phyloP scores from a whole-genome alignment of 148 eudicot species.

The Vaccinium darrowii region DNA sequence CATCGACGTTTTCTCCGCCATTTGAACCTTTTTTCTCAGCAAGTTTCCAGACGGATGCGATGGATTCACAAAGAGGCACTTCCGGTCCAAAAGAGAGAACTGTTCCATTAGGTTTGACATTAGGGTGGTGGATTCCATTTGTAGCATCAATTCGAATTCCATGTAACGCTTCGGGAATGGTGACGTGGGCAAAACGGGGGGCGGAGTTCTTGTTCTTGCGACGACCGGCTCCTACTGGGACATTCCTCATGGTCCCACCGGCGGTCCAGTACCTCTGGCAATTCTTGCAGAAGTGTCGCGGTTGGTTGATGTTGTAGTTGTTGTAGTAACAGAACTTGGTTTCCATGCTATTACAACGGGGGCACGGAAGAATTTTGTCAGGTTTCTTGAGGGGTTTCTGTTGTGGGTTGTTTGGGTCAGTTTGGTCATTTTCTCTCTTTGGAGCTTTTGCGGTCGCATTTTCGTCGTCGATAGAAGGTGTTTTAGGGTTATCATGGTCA shows the following conservation, averaged over 20 bases:
- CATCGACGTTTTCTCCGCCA: slow-evolving; percentile 41
- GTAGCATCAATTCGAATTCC: slow-evolving; percentile 41
- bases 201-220: slow-evolving; percentile 82
- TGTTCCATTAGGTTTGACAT: slow-evolving; percentile 44
- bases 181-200: slow-evolving; percentile 50
- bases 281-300: slow-evolving; percentile 90
- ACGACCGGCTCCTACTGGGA: slow-evolving; percentile 91
- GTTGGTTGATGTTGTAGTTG: slow-evolving; percentile 90
- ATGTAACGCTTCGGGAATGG: slow-evolving; percentile 62
- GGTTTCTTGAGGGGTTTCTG: slow-evolving; percentile 74
- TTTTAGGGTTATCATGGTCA: slow-evolving; percentile 32
- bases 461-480: slow-evolving; percentile 46
- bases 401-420: slow-evolving; percentile 37
- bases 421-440: slow-evolving; percentile 37
- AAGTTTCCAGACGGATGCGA: slow-evolving; percentile 44
- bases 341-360: slow-evolving; percentile 96
- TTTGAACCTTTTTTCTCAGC: slow-evolving; percentile 34
- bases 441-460: slow-evolving; percentile 22
- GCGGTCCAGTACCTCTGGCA: slow-evolving; percentile 99
- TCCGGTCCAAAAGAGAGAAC: slow-evolving; percentile 70
- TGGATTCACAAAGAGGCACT: slow-evolving; percentile 39
- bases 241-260: slow-evolving; percentile 93
- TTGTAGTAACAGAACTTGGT: slow-evolving; percentile 95
- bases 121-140: slow-evolving; percentile 42
- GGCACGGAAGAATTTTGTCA: slow-evolving; percentile 90